Evolutionary conservation across 2,329 filamentous ascomycete species (phyloP).

Genomic region (Daldinia eschscholtzii): DNA sequence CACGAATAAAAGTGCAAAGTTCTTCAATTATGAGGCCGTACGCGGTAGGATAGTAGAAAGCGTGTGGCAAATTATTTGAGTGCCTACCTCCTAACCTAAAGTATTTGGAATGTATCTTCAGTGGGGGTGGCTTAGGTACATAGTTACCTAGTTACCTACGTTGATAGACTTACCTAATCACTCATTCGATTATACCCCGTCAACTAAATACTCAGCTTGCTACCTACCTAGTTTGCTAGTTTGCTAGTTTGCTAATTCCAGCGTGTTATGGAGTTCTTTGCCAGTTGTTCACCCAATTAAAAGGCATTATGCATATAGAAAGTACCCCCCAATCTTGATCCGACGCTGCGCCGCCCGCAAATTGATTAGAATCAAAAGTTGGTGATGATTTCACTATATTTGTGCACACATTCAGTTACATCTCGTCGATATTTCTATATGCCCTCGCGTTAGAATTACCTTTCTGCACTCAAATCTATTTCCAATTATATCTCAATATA

Average conservation of each 20-base stretch:
- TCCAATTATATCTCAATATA: conserved; percentile 20
- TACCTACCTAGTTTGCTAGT: no score
- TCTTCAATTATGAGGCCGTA: neutral
- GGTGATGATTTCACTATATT: conserved; percentile 12
- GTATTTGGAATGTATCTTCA: neutral
- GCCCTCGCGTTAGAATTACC: neutral
- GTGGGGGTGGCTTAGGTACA: conserved; percentile 1
- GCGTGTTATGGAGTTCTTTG: no score
- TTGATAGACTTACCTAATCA: no score
- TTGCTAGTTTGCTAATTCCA: neutral
- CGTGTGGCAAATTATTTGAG: conserved; percentile 1
- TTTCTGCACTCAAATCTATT: neutral
- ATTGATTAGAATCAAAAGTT: conserved; percentile 1
- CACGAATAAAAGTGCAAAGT: conserved; percentile 6
- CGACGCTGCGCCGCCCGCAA: conserved; percentile 2
- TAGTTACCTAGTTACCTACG: no score
- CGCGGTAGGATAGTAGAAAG: no score
- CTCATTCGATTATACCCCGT: neutral
- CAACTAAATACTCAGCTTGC: neutral
- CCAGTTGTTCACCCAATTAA: neutral
- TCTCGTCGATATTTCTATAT: conserved; percentile 7
- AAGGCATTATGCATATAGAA: conserved; percentile 4
- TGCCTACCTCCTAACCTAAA: neutral
- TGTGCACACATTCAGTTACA: conserved; percentile 6
- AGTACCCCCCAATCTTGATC: neutral